Evolutionary conservation across 768 basidiomycete species (phyloP), one percentile per base, ranked within the genome.

Genomic region (Leccinum arenicola): DNA sequence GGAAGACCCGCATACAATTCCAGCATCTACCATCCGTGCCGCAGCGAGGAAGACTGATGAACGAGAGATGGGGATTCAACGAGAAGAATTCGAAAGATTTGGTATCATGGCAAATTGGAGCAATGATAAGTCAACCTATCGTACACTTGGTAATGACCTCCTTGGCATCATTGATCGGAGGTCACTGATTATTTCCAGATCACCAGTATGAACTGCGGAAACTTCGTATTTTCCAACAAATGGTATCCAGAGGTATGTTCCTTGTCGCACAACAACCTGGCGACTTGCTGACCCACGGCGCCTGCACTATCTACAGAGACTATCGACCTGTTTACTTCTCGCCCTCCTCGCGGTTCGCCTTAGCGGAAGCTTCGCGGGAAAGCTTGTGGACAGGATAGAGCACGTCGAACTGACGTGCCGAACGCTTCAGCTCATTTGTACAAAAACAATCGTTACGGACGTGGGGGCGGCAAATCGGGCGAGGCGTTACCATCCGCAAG

Each of bases 101-200:
- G 93, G 89, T 8, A 84, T 98, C 48, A 95, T 98, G 93, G 93
- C 94, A 1, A 87, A 95, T 70, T 98, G 93, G 93, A 79, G 78
- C 51, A 72, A 80, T 17, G 75, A 14, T 4, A 15, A 74, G 23
- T 80, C 82, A 10, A 91, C 89, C 0, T 98, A 98, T 74, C 80
- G 89, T 50, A 98, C 96, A 5, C 76, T 96, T 64, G 94, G 94
- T 92, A 62, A 61, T 74, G 56, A 8, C 35, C 31, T 48, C 6
- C 10, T 49, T 19, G 11, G 1, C 15, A n/a, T 43, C 7, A n/a
- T 48, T 12, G 8, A n/a, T 29, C 31, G 2, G 21, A 47, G 36
- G 33, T 59, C 25, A 36, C 52, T 50, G 3, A 58, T 38, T 2
- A 31, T 50, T 23, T 50, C 8, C 59, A 97, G 96, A 98, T 67